Conservation (phyloP, 2,329 filamentous ascomycete genomes). For the Seiridium unicorne region DNA sequence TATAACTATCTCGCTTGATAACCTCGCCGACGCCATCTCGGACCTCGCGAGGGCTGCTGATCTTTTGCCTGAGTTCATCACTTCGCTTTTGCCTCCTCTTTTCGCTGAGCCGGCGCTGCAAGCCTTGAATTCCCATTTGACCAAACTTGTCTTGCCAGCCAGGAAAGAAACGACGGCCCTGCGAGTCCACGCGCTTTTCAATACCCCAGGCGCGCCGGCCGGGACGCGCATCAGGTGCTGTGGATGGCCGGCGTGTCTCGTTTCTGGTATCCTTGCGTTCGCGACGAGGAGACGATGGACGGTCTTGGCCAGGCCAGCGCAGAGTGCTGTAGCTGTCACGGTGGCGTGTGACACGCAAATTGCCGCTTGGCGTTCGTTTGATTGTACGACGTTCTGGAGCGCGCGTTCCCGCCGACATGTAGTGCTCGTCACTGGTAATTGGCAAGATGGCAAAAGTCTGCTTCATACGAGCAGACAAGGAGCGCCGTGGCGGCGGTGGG, state of each 20-base stretch:
- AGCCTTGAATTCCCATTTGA: constrained; percentile 45
- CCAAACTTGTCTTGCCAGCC: constrained; percentile 47
- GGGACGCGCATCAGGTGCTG: constrained; percentile 26
- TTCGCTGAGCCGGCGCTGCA: constrained; percentile 57
- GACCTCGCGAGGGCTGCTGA: constrained; percentile 58
- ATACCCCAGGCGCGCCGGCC: constrained; percentile 24
- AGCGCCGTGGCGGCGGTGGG: constrained; percentile 38
- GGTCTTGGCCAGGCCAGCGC: constrained; percentile 15
- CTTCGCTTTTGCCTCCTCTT: constrained; percentile 57
- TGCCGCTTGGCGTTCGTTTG: constrained; percentile 57
- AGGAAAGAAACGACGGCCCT: constrained; percentile 29
- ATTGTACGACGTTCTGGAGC: constrained; percentile 56
- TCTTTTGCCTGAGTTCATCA: constrained; percentile 57
- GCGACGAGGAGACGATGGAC: not conserved
- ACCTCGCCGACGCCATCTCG: constrained; percentile 58
- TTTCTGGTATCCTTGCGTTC: constrained; percentile 18
- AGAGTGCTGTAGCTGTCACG: constrained; percentile 38
- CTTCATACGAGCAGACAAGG: constrained; percentile 53
- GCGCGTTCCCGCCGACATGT: constrained; percentile 28
- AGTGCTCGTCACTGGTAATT: constrained; percentile 38
- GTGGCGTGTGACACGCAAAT: constrained; percentile 56
- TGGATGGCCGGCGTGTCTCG: constrained; percentile 32
- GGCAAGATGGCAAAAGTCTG: constrained; percentile 62
- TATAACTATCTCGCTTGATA: constrained; percentile 43
- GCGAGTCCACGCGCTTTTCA: constrained; percentile 29